Conservation (phyloP, 805 yeast genomes). For the Candida maltosa region DNA sequence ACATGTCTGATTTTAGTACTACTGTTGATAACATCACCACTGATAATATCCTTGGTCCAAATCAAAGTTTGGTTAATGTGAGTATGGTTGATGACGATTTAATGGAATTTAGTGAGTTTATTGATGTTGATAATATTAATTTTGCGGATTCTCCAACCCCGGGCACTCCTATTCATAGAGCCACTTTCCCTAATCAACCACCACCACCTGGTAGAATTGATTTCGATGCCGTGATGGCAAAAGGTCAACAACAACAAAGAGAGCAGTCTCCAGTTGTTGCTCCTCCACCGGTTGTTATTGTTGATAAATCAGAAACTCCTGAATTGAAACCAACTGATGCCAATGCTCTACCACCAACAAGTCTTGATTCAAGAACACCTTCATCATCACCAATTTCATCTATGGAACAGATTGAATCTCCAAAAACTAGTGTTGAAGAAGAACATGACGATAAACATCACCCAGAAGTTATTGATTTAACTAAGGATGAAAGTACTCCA, state of each 20-base stretch:
- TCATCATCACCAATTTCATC: constrained; percentile 6
- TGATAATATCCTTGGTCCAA: background rate
- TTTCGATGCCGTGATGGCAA: background rate
- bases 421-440: constrained; percentile 5
- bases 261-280: too few species aligned
- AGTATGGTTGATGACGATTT: constrained; percentile 16
- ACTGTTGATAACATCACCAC: background rate
- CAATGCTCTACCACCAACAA: constrained; percentile 5
- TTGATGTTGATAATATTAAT: constrained; percentile 36
- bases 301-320: constrained; percentile 20
- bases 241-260: background rate
- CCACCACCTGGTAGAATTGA: background rate
- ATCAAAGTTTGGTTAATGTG: background rate
- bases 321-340: constrained; percentile 6
- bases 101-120: constrained; percentile 40
- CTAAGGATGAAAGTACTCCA: too few species aligned
- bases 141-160: constrained; percentile 22
- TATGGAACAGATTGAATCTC: constrained; percentile 2
- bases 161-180: background rate
- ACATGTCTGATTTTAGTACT: background rate
- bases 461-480: too few species aligned
- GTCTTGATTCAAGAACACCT: constrained; percentile 6
- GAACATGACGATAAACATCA: background rate
- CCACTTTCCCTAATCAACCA: background rate
- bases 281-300: too few species aligned